Percentiles rank a stretch among this genome's conserved stretches.
Conservation (phyloP, 768 basidiomycete species). For the Amyloporia xantha region DNA sequence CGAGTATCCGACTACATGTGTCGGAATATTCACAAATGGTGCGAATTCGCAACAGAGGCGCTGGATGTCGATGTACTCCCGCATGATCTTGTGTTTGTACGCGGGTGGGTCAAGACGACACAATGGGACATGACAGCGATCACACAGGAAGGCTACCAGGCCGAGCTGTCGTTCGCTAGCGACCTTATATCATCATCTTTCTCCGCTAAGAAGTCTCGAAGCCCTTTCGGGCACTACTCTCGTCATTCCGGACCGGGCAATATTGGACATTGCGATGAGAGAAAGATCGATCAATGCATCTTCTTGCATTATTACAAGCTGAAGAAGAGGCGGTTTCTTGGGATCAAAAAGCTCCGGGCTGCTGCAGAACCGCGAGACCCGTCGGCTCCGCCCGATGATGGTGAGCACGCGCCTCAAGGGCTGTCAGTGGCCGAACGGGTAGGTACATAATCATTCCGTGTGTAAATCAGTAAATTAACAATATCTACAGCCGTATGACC, state of each 20-base stretch:
- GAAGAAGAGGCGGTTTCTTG: constrained; percentile 1
- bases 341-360: not conserved
- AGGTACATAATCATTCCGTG: too few species aligned
- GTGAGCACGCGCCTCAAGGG: not conserved
- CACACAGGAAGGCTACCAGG: not conserved
- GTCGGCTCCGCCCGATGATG: not conserved
- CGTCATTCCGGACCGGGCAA: not conserved
- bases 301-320: constrained; percentile 14
- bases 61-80: constrained; percentile 1
- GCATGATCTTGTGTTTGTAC: constrained; percentile 8
- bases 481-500: constrained; percentile 3
- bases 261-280: not conserved
- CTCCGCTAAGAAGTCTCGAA: not conserved
- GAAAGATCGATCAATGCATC: constrained; percentile 9
- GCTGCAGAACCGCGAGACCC: constrained; percentile 9
- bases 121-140: constrained; percentile 12
- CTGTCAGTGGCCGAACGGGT: not conserved
- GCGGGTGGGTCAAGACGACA: constrained; percentile 11
- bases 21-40: constrained; percentile 8
- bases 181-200: not conserved
- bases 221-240: not conserved
- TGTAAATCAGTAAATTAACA: not conserved
- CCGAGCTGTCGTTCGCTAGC: not conserved
- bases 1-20: constrained; percentile 8
- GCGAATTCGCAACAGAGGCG: not conserved